Percentiles rank a stretch among this genome's conserved stretches.
Evolutionary conservation across 768 basidiomycete species (phyloP).

Genomic region (Agaricus sinodeliciosus): DNA sequence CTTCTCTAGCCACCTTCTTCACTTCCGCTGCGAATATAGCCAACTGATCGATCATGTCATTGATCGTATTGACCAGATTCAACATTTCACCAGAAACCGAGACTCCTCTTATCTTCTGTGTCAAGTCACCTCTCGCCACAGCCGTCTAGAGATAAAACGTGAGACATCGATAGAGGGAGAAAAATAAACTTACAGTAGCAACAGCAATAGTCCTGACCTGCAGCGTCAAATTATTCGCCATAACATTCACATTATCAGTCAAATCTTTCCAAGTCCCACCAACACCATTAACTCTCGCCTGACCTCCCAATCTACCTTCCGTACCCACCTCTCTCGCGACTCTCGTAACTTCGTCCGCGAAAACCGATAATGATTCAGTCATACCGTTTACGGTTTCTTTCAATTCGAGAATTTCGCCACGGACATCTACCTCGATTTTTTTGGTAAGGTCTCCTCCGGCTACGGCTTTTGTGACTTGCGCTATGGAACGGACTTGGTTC

Average conservation of each 20-base stretch:
- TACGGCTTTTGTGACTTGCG: constrained; percentile 92
- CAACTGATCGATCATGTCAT: constrained; percentile 66
- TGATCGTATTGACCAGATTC: constrained; percentile 96
- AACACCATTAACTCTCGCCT: constrained; percentile 89
- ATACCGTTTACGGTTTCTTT: constrained; percentile 94
- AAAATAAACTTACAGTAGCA: constrained; percentile 59
- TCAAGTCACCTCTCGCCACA: constrained; percentile 90
- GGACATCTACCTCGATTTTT: constrained; percentile 87
- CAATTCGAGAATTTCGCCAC: constrained; percentile 86
- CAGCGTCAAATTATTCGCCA: constrained; percentile 89
- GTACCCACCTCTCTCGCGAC: constrained; percentile 97
- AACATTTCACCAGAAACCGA: constrained; percentile 94
- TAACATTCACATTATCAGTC: constrained; percentile 93
- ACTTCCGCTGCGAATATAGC: constrained; percentile 56
- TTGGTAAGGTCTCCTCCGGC: constrained; percentile 90
- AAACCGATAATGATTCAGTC: constrained; percentile 82
- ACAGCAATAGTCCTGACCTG: constrained; percentile 93
- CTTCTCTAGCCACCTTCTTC: constrained; percentile 94
- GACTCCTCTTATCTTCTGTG: constrained; percentile 88
- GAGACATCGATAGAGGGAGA: background rate
- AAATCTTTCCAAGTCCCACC: constrained; percentile 97
- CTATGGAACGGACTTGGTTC: constrained; percentile 80
- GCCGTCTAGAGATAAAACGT: constrained; percentile 44
- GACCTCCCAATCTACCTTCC: constrained; percentile 91
- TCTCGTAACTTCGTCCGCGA: constrained; percentile 74